These are phyloP conservation scores for Colletotrichum salicis DNA, from an alignment of 2,329 filamentous ascomycete genomes.

Conservation along the genomic window DNA sequence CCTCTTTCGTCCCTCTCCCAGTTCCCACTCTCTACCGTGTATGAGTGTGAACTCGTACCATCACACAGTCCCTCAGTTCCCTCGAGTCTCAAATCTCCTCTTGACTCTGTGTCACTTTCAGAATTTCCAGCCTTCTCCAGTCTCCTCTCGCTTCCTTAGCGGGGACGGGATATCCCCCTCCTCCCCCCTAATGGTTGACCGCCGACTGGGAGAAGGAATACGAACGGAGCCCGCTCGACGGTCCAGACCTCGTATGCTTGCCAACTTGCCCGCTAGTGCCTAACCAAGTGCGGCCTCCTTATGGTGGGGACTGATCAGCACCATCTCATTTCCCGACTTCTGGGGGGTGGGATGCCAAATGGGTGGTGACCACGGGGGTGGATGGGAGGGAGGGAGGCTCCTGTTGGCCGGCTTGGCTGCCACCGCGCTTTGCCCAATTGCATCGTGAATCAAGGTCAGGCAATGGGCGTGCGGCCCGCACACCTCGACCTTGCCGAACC, in stretches of 20 bases:
- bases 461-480: background rate
- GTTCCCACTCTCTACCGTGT: background rate
- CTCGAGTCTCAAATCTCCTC: no score
- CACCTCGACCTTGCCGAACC: background rate
- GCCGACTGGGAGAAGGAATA: constrained; percentile 3
- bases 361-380: background rate
- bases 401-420: background rate
- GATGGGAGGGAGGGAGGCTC: background rate
- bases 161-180: background rate
- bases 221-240: constrained; percentile 8
- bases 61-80: background rate
- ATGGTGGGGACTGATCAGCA: constrained; percentile 23
- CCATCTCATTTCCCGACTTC: constrained; percentile 31
- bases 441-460: background rate
- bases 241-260: constrained; percentile 15
- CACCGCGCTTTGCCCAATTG: background rate
- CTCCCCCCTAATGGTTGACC: no score
- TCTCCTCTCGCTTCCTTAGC: background rate
- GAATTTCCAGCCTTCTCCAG: no score
- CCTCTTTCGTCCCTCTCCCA: background rate
- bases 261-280: background rate
- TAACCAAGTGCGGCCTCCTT: constrained; percentile 5
- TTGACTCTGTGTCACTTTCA: no score
- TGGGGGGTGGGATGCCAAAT: background rate
- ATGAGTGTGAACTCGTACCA: background rate